Evolutionary conservation across 345 rosid species (phyloP).

Genomic region (Brassica juncea): DNA sequence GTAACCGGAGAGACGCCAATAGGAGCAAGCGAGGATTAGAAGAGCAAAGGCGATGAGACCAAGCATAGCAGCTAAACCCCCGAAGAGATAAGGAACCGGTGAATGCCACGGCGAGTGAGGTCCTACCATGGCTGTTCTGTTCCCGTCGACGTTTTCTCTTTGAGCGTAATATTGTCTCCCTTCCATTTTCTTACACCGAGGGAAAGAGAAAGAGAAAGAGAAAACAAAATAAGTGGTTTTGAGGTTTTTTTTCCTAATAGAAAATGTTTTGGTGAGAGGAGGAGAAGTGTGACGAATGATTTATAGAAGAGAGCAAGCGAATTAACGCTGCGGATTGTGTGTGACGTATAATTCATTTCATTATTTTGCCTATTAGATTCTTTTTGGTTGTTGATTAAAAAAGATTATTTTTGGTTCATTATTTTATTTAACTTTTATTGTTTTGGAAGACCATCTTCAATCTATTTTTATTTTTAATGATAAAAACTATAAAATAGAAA

Average conservation of each 20-base stretch:
- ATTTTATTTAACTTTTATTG: background rate
- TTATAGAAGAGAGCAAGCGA: conserved; percentile 31
- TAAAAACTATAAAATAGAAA: background rate
- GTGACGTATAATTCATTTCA: conserved; percentile 24
- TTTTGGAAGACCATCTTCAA: background rate
- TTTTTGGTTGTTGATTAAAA: background rate
- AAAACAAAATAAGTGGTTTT: background rate
- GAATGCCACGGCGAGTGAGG: conserved; percentile 88
- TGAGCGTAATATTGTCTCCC: conserved; percentile 47
- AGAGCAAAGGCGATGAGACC: conserved; percentile 92
- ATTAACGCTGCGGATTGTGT: conserved; percentile 32
- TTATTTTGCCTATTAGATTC: conserved; percentile 22
- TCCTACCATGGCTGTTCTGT: conserved; percentile 23
- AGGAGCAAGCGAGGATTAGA: conserved; percentile 85
- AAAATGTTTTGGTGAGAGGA: conserved; percentile 36
- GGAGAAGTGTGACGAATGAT: conserved; percentile 30
- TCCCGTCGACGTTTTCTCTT: conserved; percentile 31
- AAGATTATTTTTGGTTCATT: conserved; percentile 13
- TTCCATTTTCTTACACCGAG: conserved; percentile 38
- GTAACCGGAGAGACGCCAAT: conserved; percentile 84
- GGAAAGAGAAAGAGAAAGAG: background rate
- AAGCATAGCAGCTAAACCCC: conserved; percentile 92
- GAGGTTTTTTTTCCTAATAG: background rate
- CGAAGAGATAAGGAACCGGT: conserved; percentile 89
- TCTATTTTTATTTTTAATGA: background rate